Conservation (phyloP, 441 rosid genomes). For the Geranium incanum region DNA sequence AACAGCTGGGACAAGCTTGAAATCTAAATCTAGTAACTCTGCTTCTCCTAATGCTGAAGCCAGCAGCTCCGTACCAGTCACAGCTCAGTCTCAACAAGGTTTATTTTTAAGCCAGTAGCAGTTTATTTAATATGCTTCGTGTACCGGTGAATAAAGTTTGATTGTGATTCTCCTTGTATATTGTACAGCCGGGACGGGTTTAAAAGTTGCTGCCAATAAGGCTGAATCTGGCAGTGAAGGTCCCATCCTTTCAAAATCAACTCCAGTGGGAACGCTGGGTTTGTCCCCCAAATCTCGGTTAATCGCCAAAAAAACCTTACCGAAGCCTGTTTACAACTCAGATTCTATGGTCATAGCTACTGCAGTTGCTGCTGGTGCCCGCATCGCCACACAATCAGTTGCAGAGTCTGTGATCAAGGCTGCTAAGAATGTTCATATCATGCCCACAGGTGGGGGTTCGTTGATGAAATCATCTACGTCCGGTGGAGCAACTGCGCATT, state of each 20-base stretch:
- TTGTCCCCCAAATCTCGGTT: slow-evolving; percentile 41
- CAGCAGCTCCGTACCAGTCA: background rate
- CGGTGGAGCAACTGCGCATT: slow-evolving; percentile 30
- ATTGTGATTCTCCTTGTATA: slow-evolving; percentile 11
- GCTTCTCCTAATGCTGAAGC: background rate
- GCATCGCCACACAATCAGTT: slow-evolving; percentile 53
- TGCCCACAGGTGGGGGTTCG: slow-evolving; percentile 36
- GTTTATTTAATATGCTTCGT: background rate
- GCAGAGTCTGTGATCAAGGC: slow-evolving; percentile 56
- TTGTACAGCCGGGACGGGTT: slow-evolving; percentile 30
- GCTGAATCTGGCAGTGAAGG: slow-evolving; percentile 22
- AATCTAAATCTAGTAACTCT: background rate
- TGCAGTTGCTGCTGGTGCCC: slow-evolving; percentile 80
- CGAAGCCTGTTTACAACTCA: slow-evolving; percentile 35
- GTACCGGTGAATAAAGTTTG: background rate
- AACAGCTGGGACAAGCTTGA: background rate
- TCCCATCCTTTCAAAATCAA: slow-evolving; percentile 26
- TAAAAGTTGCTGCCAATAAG: slow-evolving; percentile 21
- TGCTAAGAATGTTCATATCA: slow-evolving; percentile 55
- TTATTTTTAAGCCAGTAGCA: background rate
- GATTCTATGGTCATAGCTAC: slow-evolving; percentile 63
- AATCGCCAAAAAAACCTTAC: slow-evolving; percentile 31
- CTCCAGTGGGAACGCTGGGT: slow-evolving; percentile 21
- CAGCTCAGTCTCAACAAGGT: background rate
- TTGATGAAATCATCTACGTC: slow-evolving; percentile 32